Evolutionary conservation across 2,329 filamentous ascomycete genomes (phyloP).

Genomic region (Fusarium caatingaense): DNA sequence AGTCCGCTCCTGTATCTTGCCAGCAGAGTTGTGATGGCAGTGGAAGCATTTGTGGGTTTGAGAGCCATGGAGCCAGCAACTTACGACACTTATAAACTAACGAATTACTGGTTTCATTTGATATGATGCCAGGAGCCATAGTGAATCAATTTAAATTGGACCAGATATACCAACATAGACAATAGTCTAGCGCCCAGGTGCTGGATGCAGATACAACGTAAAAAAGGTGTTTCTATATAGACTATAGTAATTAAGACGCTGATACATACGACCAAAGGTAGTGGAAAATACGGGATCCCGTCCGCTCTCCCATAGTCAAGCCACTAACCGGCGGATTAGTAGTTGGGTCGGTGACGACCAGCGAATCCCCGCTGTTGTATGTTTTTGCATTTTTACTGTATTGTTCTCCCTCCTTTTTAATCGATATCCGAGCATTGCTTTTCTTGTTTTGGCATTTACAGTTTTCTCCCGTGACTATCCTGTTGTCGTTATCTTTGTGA

Average conservation of each 20-base stretch:
- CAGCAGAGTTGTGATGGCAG: slow-evolving; percentile 20
- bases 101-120: slow-evolving; percentile 25
- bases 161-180: neutral
- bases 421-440: neutral
- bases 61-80: slow-evolving; percentile 20
- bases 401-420: neutral
- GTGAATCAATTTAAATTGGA: neutral
- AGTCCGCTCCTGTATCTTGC: slow-evolving; percentile 25
- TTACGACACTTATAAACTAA: slow-evolving; percentile 8
- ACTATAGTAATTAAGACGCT: accelerated
- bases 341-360: slow-evolving; percentile 14
- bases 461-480: too few species aligned
- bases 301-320: slow-evolving; percentile 18
- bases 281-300: slow-evolving; percentile 11
- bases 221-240: neutral
- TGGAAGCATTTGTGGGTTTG: slow-evolving; percentile 19
- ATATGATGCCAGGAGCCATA: neutral
- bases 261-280: slow-evolving; percentile 7
- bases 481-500: neutral
- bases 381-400: neutral
- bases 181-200: neutral
- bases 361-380: slow-evolving; percentile 17
- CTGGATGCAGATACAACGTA: neutral
- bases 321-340: slow-evolving; percentile 12
- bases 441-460: neutral